phyloP scores from a whole-genome alignment of 495 filamentous ascomycete genomes.

The Alectoria sarmentosa region DNA sequence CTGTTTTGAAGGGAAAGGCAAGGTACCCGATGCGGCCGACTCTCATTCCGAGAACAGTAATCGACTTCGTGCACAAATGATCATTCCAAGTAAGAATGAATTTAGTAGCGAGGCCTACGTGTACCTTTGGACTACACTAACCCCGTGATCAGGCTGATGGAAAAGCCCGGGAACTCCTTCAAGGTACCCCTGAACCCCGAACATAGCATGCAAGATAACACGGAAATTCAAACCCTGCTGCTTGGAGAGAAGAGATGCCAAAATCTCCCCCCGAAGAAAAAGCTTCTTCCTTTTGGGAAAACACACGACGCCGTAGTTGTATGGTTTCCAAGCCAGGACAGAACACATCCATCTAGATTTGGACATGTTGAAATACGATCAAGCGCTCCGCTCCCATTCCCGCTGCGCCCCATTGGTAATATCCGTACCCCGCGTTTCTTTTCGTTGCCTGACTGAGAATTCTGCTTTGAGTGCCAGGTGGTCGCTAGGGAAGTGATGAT shows the following conservation, averaged over 20 bases:
- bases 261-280: neutral
- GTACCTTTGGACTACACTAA: neutral
- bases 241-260: neutral
- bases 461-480: conserved; percentile 90
- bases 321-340: conserved; percentile 19
- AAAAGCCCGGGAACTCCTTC: neutral
- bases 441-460: conserved; percentile 80
- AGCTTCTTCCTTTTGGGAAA: neutral
- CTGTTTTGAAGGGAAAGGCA: neutral
- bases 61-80: neutral
- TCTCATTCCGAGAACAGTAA: neutral
- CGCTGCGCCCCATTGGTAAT: conserved; percentile 55
- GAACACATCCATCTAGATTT: conserved; percentile 9
- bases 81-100: neutral
- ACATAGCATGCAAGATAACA: conserved; percentile 6
- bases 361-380: conserved; percentile 21
- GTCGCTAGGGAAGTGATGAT: conserved; percentile 95
- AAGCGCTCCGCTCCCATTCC: conserved; percentile 36
- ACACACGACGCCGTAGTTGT: conserved; percentile 14
- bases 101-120: conserved; percentile 12
- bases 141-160: neutral
- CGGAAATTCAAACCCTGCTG: conserved; percentile 9
- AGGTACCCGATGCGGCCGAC: conserved; percentile 3
- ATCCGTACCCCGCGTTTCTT: conserved; percentile 71
- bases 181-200: conserved; percentile 4